phyloP scores from a whole-genome alignment of 1,284 basidiomycete genomes.

The Agaricales sp. region DNA sequence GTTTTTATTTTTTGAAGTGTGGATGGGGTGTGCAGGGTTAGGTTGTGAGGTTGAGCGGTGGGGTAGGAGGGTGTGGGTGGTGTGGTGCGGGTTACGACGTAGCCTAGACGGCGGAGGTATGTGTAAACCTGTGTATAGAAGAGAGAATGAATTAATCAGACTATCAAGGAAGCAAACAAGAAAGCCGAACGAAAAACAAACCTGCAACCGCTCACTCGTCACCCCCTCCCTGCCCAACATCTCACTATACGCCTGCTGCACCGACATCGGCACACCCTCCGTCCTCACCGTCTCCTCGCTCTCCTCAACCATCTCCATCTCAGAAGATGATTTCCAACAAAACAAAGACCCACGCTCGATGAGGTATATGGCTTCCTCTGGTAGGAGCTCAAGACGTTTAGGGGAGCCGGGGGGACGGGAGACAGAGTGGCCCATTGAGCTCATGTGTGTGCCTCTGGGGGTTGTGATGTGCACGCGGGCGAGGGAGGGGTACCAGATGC shows the following conservation, averaged over 20 bases:
- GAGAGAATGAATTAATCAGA: conserved; percentile 3
- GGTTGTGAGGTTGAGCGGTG: conserved; percentile 27
- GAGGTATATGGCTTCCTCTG: conserved; percentile 91
- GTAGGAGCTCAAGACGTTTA: conserved; percentile 75
- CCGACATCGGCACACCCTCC: conserved; percentile 71
- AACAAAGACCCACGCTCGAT: conserved; percentile 83
- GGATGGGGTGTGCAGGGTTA: conserved; percentile 2
- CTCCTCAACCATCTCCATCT: conserved; percentile 14
- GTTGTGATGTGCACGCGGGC: conserved; percentile 58
- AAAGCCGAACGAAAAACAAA: conserved; percentile 20
- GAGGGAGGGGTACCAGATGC: conserved; percentile 59
- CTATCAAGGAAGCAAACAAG: conserved; percentile 10
- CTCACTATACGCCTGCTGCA: conserved; percentile 81
- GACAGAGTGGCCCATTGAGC: conserved; percentile 67
- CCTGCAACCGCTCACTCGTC: conserved; percentile 83
- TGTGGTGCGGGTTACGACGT: conserved; percentile 69
- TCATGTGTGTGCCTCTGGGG: conserved; percentile 69
- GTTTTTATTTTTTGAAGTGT: conserved; percentile 6
- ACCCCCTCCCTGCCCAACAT: conserved; percentile 75
- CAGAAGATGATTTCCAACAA: conserved; percentile 50
- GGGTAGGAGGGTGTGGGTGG: conserved; percentile 56
- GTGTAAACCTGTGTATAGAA: conserved; percentile 72
- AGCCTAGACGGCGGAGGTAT: conserved; percentile 87
- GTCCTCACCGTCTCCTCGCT: conserved; percentile 22
- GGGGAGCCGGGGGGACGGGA: conserved; percentile 36